Base-by-base conservation (phyloP, 2,329 filamentous ascomycete genomes). In the Apiospora marii region DNA sequence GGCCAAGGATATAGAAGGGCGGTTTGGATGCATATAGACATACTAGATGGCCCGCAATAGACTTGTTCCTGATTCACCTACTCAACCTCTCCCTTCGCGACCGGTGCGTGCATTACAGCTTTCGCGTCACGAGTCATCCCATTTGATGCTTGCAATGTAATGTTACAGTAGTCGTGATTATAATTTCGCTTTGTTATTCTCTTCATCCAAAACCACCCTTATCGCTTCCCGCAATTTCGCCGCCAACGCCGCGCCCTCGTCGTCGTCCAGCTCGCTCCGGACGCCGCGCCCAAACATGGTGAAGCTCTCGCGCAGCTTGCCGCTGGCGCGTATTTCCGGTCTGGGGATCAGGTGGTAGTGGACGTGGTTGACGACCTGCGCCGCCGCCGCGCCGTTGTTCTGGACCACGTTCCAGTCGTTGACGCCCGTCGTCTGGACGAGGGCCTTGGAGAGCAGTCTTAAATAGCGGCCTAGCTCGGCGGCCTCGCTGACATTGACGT, bases 401-500 rank as follows among this genome's bases (percentile, higher is more conserved):
- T 98, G 96, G 71, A 98, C 94, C 43, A 98, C 91, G 82, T 99
- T 99, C 93, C 96, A 98, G 83, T 98, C 95, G 69, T 87, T 87
- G 1, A 94, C 89, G 13, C 92, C 92, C 2, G 92, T 93, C 0
- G 91, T 90, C 70, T 86, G 87, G 44, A 91, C 88, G 49, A 98
- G 87, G 0, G 93, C 93, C 27, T 89, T 85, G 24, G 93, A 93
- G 2, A 98, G 85, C 4, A 96, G 82, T 46, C 94, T 91, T 41
- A 97, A 88, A 85, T 87, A 89, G 73, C 82, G 81, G 78, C 93
- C 91, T 71, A 97, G 87, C 78, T 92, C 91, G 71, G 87, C 86
- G 34, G 91, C 89, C 80, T 95, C 93, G 67, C 81, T 80, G 0
- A 88, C 83, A 0, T 85, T 87, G 69, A 95, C 87, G 79, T 95